phyloP scores from a whole-genome alignment of 2,329 filamentous ascomycete genomes.

The Aureobasidium sp. region DNA sequence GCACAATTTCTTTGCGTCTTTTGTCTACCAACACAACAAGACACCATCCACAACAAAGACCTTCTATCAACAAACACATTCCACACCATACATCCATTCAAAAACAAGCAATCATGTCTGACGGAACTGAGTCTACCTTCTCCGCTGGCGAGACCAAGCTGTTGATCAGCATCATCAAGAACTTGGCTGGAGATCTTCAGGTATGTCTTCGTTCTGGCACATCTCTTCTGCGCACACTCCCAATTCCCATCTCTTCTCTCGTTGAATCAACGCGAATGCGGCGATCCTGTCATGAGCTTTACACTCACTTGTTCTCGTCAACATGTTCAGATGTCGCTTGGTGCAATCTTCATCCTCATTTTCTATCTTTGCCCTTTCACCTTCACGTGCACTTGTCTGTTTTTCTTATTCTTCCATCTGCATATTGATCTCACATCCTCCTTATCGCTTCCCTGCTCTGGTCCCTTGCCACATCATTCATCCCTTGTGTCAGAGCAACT shows the following conservation, averaged over 20 bases:
- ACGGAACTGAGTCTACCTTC: constrained; percentile 17
- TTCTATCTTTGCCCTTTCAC: not conserved
- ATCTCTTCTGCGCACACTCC: not conserved
- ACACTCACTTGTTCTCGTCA: not conserved
- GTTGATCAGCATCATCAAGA: constrained; percentile 22
- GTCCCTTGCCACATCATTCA: no score
- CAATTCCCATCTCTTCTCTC: not conserved
- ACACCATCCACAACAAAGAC: not conserved
- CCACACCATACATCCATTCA: not conserved
- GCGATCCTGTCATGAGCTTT: not conserved
- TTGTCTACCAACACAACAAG: not conserved
- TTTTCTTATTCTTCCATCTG: not conserved
- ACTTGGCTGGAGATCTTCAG: constrained; percentile 23
- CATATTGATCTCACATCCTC: not conserved
- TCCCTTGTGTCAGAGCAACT: not conserved
- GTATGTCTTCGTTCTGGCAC: constrained; percentile 14
- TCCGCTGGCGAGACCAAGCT: constrained; percentile 22
- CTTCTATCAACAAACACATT: not conserved
- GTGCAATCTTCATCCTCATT: not conserved
- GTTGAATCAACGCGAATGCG: not conserved
- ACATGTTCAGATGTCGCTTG: not conserved
- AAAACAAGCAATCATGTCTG: constrained; percentile 7
- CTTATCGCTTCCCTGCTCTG: not conserved
- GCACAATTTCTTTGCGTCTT: not conserved
- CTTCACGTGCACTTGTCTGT: not conserved